Base-by-base conservation (phyloP, 768 basidiomycete genomes). In the Suillus luteus region DNA sequence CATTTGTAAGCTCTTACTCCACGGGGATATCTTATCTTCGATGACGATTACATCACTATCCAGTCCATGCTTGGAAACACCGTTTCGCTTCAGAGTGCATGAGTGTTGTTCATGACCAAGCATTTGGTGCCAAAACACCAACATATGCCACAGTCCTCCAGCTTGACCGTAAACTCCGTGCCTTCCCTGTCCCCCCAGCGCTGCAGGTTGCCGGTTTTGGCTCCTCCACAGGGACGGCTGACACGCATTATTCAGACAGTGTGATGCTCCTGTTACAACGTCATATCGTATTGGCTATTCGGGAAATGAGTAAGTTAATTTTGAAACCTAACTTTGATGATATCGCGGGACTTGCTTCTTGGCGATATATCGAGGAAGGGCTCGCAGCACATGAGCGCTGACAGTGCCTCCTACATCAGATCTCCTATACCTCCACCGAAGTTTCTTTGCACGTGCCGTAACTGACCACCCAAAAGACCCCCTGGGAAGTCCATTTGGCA, bases 381-480 rank as follows among this genome's bases (percentile, higher is more conserved):
- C 5, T 51, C 60, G 63, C 33, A 59, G 52, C 59, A 49, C 22
- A 57, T 37, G 37, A 31, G 41, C 31, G 52, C 64, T 75, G 61
- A 75, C 66, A 61, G 55, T 51, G 59, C 64, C 54, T 62, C 38
- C 64, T 49, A 33, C 19, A 59, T 38, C 57, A 90, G 89, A 87
- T 74, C 79, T 90, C 40, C 77, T 90, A 19, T 90, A 90, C 73
- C 78, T 90, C 43, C 89, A 90, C 69, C 82, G 89, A 66, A 87
- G 86, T 71, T 90, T 89, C 77, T 90, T 90, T 66, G 89, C 89
- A 31, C 82, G 87, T 51, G 89, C 89, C 3, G 83, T 90, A 63
- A 87, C 84, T 68, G 89, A 90, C 69, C 86, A 88, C 70, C 88
- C 88, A 38, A 88, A 87, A 69, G 89, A 90, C 68, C 89, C 89